These are phyloP conservation scores for Pythium phragmiticola DNA, from an alignment of 352 stramenopile species.

Conservation along the genomic window DNA sequence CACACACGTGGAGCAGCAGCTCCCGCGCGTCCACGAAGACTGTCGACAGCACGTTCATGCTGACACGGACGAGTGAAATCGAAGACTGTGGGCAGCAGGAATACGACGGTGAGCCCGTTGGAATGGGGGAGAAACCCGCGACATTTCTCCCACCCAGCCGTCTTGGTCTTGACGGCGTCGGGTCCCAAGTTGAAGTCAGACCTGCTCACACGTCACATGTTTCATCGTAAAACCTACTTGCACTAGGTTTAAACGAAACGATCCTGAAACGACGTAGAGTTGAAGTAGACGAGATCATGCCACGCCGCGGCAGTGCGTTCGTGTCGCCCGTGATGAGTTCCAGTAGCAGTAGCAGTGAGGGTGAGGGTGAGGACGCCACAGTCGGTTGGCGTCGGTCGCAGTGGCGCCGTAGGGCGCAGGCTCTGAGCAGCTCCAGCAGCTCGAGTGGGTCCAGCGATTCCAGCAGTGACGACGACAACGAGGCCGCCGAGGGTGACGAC, in stretches of 20 bases:
- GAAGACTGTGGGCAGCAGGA: background rate
- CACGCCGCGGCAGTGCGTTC: constrained; percentile 17
- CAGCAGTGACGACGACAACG: constrained; percentile 1
- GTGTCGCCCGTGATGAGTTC: constrained; percentile 14
- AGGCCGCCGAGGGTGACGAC: constrained; percentile 1
- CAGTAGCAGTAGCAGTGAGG: constrained; percentile 17
- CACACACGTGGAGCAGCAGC: constrained; percentile 23
- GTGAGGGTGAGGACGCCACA: background rate
- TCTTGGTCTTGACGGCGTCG: background rate
- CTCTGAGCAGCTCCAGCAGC: constrained; percentile 14
- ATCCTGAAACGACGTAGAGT: constrained; percentile 5
- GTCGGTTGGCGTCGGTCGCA: constrained; percentile 3
- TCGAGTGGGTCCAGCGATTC: background rate
- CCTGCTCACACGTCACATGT: constrained; percentile 8
- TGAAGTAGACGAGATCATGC: background rate
- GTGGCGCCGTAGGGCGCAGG: background rate
- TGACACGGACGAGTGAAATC: background rate
- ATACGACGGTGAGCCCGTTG: background rate
- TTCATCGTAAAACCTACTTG: background rate
- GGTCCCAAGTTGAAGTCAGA: constrained; percentile 1
- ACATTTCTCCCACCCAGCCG: background rate
- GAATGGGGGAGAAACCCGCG: background rate
- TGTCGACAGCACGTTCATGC: constrained; percentile 31
- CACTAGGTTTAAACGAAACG: background rate
- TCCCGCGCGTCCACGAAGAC: constrained; percentile 27